Conservation (phyloP, 2,329 filamentous ascomycete species). For the Helicocarpus griseus region DNA sequence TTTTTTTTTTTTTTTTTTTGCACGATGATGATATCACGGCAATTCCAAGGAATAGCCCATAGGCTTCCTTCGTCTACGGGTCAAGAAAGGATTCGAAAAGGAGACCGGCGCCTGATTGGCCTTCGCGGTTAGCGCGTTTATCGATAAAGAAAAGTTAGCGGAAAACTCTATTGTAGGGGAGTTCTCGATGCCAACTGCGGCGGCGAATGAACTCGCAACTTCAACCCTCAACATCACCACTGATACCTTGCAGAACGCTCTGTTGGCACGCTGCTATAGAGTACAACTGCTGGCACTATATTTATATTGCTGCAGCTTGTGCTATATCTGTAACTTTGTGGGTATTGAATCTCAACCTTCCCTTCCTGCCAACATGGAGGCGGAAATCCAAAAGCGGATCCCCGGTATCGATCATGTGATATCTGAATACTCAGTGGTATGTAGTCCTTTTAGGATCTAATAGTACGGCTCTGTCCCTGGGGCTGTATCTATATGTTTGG, state of each 20-base stretch:
- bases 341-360: too few relatives aligned
- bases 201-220: neutral
- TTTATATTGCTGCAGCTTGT: neutral
- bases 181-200: neutral
- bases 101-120: too few relatives aligned
- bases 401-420: constrained; percentile 81
- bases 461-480: neutral
- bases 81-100: too few relatives aligned
- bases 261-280: neutral
- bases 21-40: too few relatives aligned
- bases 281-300: constrained; percentile 8
- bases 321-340: constrained; percentile 14
- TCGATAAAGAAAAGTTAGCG: neutral
- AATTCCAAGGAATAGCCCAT: too few relatives aligned
- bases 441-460: neutral
- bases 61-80: too few relatives aligned
- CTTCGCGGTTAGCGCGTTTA: too few relatives aligned
- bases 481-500: neutral
- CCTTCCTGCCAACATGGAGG: constrained; percentile 58
- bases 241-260: neutral
- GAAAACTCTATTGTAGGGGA: neutral
- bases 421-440: constrained; percentile 74
- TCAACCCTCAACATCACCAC: neutral
- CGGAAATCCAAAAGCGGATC: constrained; percentile 73
- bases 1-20: too few relatives aligned